Base-by-base conservation (phyloP, 2,329 filamentous ascomycete genomes). In the Alternaria solani region DNA sequence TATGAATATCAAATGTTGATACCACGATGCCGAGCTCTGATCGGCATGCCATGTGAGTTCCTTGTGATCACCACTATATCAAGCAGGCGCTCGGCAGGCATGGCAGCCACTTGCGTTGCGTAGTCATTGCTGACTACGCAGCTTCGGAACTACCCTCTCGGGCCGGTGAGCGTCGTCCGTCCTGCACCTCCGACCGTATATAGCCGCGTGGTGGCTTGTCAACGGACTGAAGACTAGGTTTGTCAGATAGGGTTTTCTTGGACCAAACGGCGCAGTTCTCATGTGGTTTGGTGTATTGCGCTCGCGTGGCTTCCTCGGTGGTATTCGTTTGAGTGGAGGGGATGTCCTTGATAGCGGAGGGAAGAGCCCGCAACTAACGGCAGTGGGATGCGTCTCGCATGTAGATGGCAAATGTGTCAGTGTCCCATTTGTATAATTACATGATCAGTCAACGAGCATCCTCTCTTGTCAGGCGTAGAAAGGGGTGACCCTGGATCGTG, bases 181-280 rank as follows among this genome's bases (percentile, higher is more conserved):
- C 46, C 32, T 49, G 46, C 46, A 38, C 38, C 32, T 49, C 30
- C 46, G 46, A 49, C 46, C 46, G 46, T 36, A 49, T 25, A 49
- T 36, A 36, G 46, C 46, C 46, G 30, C 16, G 32, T 7, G 9
- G 46, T 49, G 20, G 46, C 30, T 49, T 49, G 20, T 38, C 30
- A 36, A 14, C 16, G 46, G 30, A 23, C 20, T 49, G 32, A 23
- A 36, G 46, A 38, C 26, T 38, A 18, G 20, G 30, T 38, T 49
- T 36, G 8, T 20, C 20, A 49, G 46, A 49, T 36, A 38, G 32
- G 46, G 46, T 36, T 38, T 36, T 49, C 46, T 49, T 49, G 12
- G 46, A n/a, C 32, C 32, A 49, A 49, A 49, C 32, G 46, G 46
- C 20, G 32, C 46, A 49, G 46, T 49, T 38, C 20, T 36, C 46